A percentile compares a stretch with the other conserved stretches of the same genome.
phyloP scores from a whole-genome alignment of 345 rosid species.

The Dipteronia sinensis region DNA sequence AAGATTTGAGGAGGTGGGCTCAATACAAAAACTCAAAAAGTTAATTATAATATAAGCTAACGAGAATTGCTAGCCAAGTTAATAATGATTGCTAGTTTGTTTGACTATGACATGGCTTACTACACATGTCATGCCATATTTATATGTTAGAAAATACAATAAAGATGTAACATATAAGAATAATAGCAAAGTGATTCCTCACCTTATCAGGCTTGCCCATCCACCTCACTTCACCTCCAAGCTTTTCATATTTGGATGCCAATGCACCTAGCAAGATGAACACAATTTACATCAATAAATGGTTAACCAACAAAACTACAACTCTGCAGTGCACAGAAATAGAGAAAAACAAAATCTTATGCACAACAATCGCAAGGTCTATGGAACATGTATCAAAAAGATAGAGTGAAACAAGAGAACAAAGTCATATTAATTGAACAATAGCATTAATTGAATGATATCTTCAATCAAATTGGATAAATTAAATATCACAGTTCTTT shows the following conservation, averaged over 20 bases:
- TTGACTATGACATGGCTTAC: background rate
- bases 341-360: constrained; percentile 1
- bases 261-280: constrained; percentile 53
- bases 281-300: background rate
- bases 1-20: background rate
- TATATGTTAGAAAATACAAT: background rate
- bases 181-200: background rate
- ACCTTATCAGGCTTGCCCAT: constrained; percentile 98
- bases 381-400: background rate
- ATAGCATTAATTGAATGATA: background rate
- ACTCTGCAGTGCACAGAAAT: background rate
- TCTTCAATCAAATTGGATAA: background rate
- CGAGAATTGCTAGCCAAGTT: background rate
- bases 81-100: background rate
- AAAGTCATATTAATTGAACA: background rate
- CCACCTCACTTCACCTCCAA: constrained; percentile 95
- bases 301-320: background rate
- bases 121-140: background rate
- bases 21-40: background rate
- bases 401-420: background rate
- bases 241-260: constrained; percentile 83
- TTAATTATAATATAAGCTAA: background rate
- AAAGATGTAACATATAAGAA: background rate
- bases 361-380: background rate
- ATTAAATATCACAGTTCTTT: background rate